These are phyloP conservation scores for Podaxis mareebaensis DNA, from an alignment of 768 basidiomycete genomes.

Conservation along the genomic window DNA sequence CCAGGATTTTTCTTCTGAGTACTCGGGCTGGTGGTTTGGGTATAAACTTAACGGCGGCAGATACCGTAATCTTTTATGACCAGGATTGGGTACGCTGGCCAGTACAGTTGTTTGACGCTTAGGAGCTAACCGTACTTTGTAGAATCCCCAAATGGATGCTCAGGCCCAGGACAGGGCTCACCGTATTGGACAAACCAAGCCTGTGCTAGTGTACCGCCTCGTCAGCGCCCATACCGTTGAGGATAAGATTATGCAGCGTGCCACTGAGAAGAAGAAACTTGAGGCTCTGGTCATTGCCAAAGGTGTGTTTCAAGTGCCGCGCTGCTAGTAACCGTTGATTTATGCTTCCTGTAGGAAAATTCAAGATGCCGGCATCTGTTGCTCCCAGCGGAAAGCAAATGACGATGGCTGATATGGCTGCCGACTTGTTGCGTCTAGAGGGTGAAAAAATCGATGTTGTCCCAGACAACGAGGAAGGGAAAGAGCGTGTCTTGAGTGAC, in stretches of 20 bases:
- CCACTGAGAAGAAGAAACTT: slow-evolving; percentile 82
- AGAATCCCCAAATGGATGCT: slow-evolving; percentile 96
- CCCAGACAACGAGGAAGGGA: slow-evolving; percentile 67
- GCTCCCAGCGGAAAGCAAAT: slow-evolving; percentile 52
- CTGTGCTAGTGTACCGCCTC: slow-evolving; percentile 87
- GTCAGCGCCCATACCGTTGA: slow-evolving; percentile 90
- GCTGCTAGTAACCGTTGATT: background rate
- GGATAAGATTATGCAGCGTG: slow-evolving; percentile 87
- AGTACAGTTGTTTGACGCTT: background rate
- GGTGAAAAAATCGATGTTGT: slow-evolving; percentile 91
- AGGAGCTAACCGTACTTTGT: background rate
- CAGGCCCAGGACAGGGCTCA: slow-evolving; percentile 97
- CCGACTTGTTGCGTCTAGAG: slow-evolving; percentile 74
- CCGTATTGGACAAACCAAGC: slow-evolving; percentile 91
- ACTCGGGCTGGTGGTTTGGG: slow-evolving; percentile 81
- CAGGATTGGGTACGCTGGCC: slow-evolving; percentile 74
- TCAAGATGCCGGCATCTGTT: slow-evolving; percentile 68
- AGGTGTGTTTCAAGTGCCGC: slow-evolving; percentile 41
- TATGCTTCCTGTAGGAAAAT: slow-evolving; percentile 59
- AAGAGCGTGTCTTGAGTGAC: slow-evolving; percentile 76
- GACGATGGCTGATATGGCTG: slow-evolving; percentile 79
- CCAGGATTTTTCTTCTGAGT: slow-evolving; percentile 75
- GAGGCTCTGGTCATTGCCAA: slow-evolving; percentile 96
- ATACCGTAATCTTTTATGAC: slow-evolving; percentile 94
- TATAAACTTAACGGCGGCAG: slow-evolving; percentile 78